Evolutionary conservation across 805 yeast genomes (phyloP), one percentile per base, ranked within the genome.

Genomic region (Hanseniaspora occidentalis): DNA sequence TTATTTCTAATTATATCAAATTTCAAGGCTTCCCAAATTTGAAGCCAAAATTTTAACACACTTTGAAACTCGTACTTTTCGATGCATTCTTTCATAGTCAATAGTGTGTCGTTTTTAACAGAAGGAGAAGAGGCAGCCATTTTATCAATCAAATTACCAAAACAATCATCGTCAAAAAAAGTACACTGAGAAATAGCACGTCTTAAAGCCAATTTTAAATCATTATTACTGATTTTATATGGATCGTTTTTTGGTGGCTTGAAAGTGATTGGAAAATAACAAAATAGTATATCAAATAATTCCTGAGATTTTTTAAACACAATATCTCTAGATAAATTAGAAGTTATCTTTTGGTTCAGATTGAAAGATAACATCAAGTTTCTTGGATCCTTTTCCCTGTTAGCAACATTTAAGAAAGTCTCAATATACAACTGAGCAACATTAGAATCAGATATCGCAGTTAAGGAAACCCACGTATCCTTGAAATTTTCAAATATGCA

Each of bases 201-300:
- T 48, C 88, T 67, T 41, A 92, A 64, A 6, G 73, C 68, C 9
- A 51, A 35, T 53, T 84, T 84, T 48, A 94, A 65, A 40, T 85
- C 82, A 1, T 69, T 72, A 1, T 85, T 74, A 0, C 95, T 75
- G 47, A 85, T 82, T 46, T 78, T 75, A 56, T 86, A 85, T 50
- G 89, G 95, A 56, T 84, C 84, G 48, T 70, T 66, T 37, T 77
- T 73, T 3, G 97, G 95, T 1, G 97, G 95, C 43, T 77, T 78
- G 62, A 94, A 92, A 1, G 96, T 82, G 34, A 92, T 88, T 10
- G 99, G 99, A 64, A 89, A 92, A 62, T 92, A 92, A 59, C 98
- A 92, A 56, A 89, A 94, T 31, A 84, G 67, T 26, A 82, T 75
- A 55, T 92, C 98, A 55, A 88, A 94, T 44, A 92, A 57, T 8